Evolutionary conservation across 2,329 filamentous ascomycete species (phyloP).

Genomic region (Claviceps sorghi): DNA sequence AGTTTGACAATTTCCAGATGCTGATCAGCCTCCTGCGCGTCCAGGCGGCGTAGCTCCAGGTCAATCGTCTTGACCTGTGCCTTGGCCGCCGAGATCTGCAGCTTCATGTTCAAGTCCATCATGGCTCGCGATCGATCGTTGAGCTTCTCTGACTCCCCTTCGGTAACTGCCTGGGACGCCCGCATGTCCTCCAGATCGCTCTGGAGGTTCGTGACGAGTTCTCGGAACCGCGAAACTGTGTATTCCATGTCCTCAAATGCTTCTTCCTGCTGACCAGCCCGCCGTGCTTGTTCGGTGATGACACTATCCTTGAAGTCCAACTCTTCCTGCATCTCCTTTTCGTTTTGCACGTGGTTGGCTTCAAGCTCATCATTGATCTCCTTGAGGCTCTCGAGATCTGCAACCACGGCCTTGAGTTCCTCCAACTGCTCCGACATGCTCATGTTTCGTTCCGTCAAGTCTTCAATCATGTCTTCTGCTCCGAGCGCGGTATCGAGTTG

Average conservation of each 20-base stretch:
- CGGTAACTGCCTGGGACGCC: constrained; percentile 80
- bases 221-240: constrained; percentile 74
- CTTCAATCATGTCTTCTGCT: constrained; percentile 87
- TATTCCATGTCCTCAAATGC: constrained; percentile 78
- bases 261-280: constrained; percentile 62
- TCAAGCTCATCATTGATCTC: constrained; percentile 93
- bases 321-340: constrained; percentile 88
- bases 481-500: constrained; percentile 81
- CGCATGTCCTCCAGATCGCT: constrained; percentile 82
- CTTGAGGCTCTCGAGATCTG: constrained; percentile 76
- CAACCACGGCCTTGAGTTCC: constrained; percentile 65
- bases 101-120: constrained; percentile 91
- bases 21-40: constrained; percentile 76
- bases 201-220: constrained; percentile 75
- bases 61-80: constrained; percentile 91
- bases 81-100: constrained; percentile 80
- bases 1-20: constrained; percentile 79
- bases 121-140: constrained; percentile 80
- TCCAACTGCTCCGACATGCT: constrained; percentile 69
- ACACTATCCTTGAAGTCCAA: constrained; percentile 76
- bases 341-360: constrained; percentile 79
- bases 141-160: constrained; percentile 82
- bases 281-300: constrained; percentile 66
- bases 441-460: constrained; percentile 78
- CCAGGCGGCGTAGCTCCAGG: constrained; percentile 70